Percentiles rank a stretch among this genome's conserved stretches.
Conservation (phyloP, 2,329 filamentous ascomycete genomes). For the Coniochaeta pulveracea region DNA sequence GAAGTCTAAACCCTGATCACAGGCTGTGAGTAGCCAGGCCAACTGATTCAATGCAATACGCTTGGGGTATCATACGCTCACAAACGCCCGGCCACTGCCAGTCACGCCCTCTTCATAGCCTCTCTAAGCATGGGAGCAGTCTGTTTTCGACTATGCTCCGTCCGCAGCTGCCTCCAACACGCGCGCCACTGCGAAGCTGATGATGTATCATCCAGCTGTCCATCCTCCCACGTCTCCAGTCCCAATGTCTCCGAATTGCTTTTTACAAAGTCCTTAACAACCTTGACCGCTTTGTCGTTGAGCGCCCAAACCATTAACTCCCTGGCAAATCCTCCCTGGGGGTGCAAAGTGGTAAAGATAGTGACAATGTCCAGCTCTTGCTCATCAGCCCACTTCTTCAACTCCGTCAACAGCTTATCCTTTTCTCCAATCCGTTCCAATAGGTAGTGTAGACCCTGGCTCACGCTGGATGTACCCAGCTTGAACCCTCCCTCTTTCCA, state of each 20-base stretch:
- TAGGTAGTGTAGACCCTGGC: conserved; percentile 52
- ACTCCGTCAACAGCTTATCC: conserved; percentile 30
- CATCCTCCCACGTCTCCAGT: conserved; percentile 42
- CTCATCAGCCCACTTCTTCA: conserved; percentile 44
- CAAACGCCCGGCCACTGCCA: too few species aligned
- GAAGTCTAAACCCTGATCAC: too few species aligned
- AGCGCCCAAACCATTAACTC: conserved; percentile 59
- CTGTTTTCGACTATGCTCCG: conserved; percentile 55
- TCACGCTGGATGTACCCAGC: conserved; percentile 58
- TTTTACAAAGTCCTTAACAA: conserved; percentile 42
- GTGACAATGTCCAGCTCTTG: conserved; percentile 48
- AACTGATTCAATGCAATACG: too few species aligned
- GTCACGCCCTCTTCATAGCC: conserved; percentile 25
- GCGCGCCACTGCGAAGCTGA: conserved; percentile 33
- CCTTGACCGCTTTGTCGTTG: conserved; percentile 33
- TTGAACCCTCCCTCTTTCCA: conserved; percentile 48
- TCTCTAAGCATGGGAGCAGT: conserved; percentile 56
- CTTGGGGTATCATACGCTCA: too few species aligned
- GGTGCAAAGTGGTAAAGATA: conserved; percentile 58
- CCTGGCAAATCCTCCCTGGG: conserved; percentile 44
- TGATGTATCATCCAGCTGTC: conserved; percentile 28
- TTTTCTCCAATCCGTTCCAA: conserved; percentile 36
- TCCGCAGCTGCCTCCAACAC: conserved; percentile 56
- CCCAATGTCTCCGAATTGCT: conserved; percentile 35
- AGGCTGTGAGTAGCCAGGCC: too few species aligned